These are phyloP conservation scores for Allomyces javanicus DNA, from an alignment of 192 early-diverging fungal species.

Conservation along the genomic window DNA sequence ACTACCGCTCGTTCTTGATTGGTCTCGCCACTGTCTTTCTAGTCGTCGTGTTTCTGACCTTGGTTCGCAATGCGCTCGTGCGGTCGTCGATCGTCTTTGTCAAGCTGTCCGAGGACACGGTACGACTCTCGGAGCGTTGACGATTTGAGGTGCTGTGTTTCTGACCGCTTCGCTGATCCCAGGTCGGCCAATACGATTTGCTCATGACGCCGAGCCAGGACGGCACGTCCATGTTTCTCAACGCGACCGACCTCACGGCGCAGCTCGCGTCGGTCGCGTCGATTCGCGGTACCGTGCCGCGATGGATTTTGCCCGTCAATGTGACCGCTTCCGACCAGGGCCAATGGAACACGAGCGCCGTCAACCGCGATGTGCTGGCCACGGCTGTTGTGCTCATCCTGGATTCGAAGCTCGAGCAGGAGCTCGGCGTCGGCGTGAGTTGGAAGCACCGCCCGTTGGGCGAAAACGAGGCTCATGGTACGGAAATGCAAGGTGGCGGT, in stretches of 20 bases:
- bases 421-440: conserved; percentile 7
- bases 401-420: conserved; percentile 9
- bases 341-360: not conserved
- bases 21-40: conserved; percentile 13
- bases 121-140: too few species aligned
- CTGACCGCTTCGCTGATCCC: conserved; percentile 1
- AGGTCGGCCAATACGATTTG: not conserved
- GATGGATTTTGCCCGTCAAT: conserved; percentile 12
- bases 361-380: not conserved
- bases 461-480: conserved; percentile 10
- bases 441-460: conserved; percentile 11
- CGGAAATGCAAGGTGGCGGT: not conserved
- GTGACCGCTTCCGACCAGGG: not conserved
- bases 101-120: conserved; percentile 13
- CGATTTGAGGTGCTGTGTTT: not conserved
- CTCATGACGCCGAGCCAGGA: conserved; percentile 7
- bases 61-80: conserved; percentile 10
- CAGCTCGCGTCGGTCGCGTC: not conserved
- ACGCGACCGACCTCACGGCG: conserved; percentile 8
- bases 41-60: conserved; percentile 7
- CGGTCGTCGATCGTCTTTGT: conserved; percentile 11
- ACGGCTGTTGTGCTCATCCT: conserved; percentile 6
- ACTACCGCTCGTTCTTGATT: conserved; percentile 12
- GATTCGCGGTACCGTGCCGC: conserved; percentile 6
- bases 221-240: conserved; percentile 5